Evolutionary conservation across 768 basidiomycete genomes (phyloP).

Genomic region (Suillus lakei): DNA sequence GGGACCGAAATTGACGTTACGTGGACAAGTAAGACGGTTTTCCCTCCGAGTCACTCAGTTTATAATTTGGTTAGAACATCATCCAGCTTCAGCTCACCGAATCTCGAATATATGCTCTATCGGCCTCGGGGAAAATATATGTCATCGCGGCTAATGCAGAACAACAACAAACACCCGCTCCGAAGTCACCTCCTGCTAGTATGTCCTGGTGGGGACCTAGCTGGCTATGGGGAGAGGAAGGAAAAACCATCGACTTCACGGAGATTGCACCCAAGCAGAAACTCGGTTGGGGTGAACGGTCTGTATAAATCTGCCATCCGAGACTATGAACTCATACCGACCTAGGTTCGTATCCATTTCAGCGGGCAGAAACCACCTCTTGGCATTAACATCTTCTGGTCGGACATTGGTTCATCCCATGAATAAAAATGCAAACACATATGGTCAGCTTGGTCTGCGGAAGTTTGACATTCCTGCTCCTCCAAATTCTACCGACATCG

Average conservation of each 20-base stretch:
- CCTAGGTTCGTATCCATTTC: conserved; percentile 74
- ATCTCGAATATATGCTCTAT: conserved; percentile 75
- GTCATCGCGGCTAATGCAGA: conserved; percentile 58
- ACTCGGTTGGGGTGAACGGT: conserved; percentile 74
- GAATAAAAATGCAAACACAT: conserved; percentile 72
- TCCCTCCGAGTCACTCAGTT: background rate
- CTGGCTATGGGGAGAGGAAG: conserved; percentile 58
- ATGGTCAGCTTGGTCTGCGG: conserved; percentile 84
- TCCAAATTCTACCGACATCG: conserved; percentile 19
- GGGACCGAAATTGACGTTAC: conserved; percentile 57
- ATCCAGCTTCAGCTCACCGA: conserved; percentile 62
- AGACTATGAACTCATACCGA: conserved; percentile 13
- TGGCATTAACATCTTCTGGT: conserved; percentile 73
- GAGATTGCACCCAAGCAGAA: conserved; percentile 63
- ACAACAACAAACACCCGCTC: conserved; percentile 48
- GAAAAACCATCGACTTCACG: conserved; percentile 55
- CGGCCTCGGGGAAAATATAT: conserved; percentile 76
- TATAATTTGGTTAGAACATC: conserved; percentile 59
- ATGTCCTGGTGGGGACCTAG: conserved; percentile 65
- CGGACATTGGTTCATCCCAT: conserved; percentile 82
- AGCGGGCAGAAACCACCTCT: conserved; percentile 71
- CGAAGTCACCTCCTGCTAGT: conserved; percentile 46
- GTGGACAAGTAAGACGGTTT: conserved; percentile 58
- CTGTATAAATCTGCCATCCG: conserved; percentile 17
- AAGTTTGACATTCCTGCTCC: conserved; percentile 55